Percentiles rank a stretch among this genome's conserved stretches.
Conservation (phyloP, 306 rosid genomes). For the Chamaecrista fasciculata region DNA sequence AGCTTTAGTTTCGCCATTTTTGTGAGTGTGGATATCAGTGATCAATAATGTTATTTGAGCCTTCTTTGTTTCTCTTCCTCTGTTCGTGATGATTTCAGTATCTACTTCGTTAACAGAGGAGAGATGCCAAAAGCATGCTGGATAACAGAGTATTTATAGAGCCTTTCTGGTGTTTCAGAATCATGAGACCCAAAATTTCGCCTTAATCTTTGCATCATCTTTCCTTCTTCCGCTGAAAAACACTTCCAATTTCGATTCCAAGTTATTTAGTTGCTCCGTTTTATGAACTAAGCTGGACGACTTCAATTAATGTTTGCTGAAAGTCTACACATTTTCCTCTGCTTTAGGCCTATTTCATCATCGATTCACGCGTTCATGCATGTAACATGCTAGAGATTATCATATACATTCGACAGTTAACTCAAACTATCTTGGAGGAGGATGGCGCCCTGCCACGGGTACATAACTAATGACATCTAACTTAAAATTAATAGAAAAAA, state of each 20-base stretch:
- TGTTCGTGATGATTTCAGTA: conserved; percentile 26
- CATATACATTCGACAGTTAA: no score
- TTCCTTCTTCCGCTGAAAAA: neutral
- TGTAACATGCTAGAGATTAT: no score
- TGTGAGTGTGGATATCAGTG: conserved; percentile 12
- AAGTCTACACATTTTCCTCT: neutral
- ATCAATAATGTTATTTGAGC: neutral
- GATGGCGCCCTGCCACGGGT: no score
- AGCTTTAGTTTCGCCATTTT: conserved; percentile 46
- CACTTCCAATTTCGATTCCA: no score
- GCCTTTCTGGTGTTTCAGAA: neutral
- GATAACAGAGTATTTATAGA: conserved; percentile 25
- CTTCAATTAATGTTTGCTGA: neutral
- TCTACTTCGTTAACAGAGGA: conserved; percentile 7
- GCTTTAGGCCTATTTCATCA: neutral
- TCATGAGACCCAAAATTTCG: conserved; percentile 36
- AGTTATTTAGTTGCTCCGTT: conserved; percentile 28
- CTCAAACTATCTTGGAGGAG: no score
- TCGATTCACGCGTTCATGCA: neutral
- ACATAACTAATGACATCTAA: no score
- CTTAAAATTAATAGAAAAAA: no score
- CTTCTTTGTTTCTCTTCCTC: conserved; percentile 11
- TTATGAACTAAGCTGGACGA: neutral
- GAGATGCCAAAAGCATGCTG: conserved; percentile 14
- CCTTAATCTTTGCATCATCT: conserved; percentile 42